Percentiles rank a stretch among this genome's conserved stretches.
Conservation (phyloP, 768 basidiomycete genomes). For the Kwoniella dendrophila region DNA sequence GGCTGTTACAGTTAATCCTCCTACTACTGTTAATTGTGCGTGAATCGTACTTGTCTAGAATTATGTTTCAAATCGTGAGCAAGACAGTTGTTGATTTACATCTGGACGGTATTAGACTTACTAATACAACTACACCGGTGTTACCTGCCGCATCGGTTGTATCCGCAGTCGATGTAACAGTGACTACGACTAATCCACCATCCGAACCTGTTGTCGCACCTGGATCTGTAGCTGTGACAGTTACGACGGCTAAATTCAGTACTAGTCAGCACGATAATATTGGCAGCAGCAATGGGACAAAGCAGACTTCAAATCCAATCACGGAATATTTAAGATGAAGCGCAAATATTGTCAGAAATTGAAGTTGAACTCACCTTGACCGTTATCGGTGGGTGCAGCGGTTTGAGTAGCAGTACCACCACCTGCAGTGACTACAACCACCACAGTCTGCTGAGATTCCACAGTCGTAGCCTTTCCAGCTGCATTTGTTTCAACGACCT, state of each 20-base stretch:
- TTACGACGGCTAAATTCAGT: conserved; percentile 13
- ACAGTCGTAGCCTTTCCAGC: conserved; percentile 4
- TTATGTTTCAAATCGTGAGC: not conserved
- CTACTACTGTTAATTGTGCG: conserved; percentile 17
- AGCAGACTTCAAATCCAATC: not conserved
- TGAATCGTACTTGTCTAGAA: conserved; percentile 18
- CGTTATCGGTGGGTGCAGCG: conserved; percentile 5
- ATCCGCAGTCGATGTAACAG: conserved; percentile 12
- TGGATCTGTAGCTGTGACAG: conserved; percentile 20
- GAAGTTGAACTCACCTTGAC: conserved; percentile 7
- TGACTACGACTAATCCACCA: conserved; percentile 18
- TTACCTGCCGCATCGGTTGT: conserved; percentile 5
- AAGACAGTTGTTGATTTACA: not conserved
- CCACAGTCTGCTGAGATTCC: conserved; percentile 7
- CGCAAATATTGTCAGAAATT: not conserved
- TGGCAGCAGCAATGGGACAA: too few relatives aligned
- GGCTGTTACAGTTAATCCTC: conserved; percentile 9
- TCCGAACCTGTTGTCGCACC: conserved; percentile 15
- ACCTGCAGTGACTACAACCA: conserved; percentile 13
- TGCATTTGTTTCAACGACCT: not conserved
- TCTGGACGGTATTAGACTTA: not conserved
- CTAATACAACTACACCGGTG: conserved; percentile 5
- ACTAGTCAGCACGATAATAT: too few relatives aligned
- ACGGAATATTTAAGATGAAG: not conserved
- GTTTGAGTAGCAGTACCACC: conserved; percentile 12